Evolutionary conservation across 139 green algal species (phyloP).

Genomic region (Klebsormidium nitens): DNA sequence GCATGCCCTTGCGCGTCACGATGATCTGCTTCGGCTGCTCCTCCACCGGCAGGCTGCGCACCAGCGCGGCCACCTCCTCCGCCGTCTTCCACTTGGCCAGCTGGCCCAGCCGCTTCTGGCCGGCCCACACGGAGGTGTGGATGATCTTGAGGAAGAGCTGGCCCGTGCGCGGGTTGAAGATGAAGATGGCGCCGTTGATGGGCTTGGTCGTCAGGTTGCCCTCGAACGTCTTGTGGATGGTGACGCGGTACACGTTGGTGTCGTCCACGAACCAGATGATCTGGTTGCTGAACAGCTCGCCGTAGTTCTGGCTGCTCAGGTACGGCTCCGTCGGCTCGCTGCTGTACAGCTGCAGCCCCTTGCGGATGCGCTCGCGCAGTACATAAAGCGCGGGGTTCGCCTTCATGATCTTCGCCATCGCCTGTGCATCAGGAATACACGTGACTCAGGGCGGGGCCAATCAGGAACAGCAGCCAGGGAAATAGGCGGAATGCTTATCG

Average conservation of each 20-base stretch:
- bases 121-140: constrained; percentile 96
- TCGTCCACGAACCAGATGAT: constrained; percentile 99
- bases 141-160: constrained; percentile 99
- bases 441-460: too few species aligned
- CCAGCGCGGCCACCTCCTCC: constrained; percentile 94
- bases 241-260: constrained; percentile 99
- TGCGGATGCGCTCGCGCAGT: constrained; percentile 95
- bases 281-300: constrained; percentile 97
- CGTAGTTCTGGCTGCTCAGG: constrained; percentile 95
- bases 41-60: constrained; percentile 93
- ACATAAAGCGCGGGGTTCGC: constrained; percentile 98
- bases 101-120: constrained; percentile 97
- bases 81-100: constrained; percentile 99
- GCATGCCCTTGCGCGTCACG: constrained; percentile 96
- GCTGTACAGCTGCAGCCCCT: constrained; percentile 95
- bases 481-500: too few species aligned
- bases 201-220: constrained; percentile 97
- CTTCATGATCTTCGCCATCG: constrained; percentile 71
- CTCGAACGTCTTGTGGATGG: constrained; percentile 99
- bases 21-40: constrained; percentile 99
- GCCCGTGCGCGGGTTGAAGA: constrained; percentile 98
- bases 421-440: too few species aligned
- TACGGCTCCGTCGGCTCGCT: constrained; percentile 99
- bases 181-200: constrained; percentile 99
- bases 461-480: too few species aligned